A percentile compares a stretch with the other conserved stretches of the same genome.
These are phyloP conservation scores for Colletotrichum salicis DNA, from an alignment of 2,329 filamentous ascomycete genomes.

Conservation along the genomic window DNA sequence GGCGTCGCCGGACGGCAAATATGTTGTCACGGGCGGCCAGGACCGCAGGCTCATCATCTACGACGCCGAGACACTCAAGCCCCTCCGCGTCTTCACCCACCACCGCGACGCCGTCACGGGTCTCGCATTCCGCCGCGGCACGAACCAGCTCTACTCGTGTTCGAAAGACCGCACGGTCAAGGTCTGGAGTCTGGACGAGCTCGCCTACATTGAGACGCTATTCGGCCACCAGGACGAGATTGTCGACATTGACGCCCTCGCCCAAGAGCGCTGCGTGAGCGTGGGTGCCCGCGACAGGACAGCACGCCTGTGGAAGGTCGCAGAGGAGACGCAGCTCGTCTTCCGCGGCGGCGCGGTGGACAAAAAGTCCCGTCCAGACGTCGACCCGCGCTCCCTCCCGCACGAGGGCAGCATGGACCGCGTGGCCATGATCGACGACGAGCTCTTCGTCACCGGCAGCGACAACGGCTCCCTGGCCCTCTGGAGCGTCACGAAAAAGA, in stretches of 20 bases:
- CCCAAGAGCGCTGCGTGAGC: constrained; percentile 88
- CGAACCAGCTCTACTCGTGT: constrained; percentile 91
- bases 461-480: constrained; percentile 89
- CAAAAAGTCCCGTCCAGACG: constrained; percentile 55
- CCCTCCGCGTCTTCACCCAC: constrained; percentile 86
- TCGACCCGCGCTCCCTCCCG: constrained; percentile 65
- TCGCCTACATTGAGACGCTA: constrained; percentile 94
- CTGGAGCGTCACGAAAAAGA: constrained; percentile 95
- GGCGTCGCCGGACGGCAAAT: constrained; percentile 89
- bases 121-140: constrained; percentile 85
- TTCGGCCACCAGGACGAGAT: constrained; percentile 97
- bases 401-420: constrained; percentile 89
- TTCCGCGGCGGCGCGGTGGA: constrained; percentile 80
- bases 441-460: constrained; percentile 90
- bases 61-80: constrained; percentile 81
- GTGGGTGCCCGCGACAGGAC: constrained; percentile 93
- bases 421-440: constrained; percentile 88
- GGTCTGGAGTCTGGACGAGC: constrained; percentile 90
- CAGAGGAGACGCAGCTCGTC: constrained; percentile 93
- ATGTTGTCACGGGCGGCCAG: constrained; percentile 87
- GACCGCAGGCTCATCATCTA: constrained; percentile 89
- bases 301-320: constrained; percentile 93
- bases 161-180: constrained; percentile 95
- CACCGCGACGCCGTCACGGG: constrained; percentile 90
- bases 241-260: constrained; percentile 82